phyloP scores from a whole-genome alignment of 1,139 yeast species.

The Hemisphaericaspora lyxosophila region DNA sequence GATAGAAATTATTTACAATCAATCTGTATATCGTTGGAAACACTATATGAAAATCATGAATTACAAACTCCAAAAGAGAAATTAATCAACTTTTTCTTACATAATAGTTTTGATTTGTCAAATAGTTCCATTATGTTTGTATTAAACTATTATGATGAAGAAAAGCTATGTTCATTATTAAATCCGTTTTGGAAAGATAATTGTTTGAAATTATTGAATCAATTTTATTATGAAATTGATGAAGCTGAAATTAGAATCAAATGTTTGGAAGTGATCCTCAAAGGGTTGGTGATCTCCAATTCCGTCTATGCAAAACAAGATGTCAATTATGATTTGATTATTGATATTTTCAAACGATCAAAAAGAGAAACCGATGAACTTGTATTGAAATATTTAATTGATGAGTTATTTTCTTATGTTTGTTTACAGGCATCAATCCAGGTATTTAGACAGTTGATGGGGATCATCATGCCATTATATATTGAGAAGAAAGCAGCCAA shows the following conservation, averaged over 20 bases:
- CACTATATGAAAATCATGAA: slow-evolving; percentile 34
- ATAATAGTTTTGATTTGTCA: slow-evolving; percentile 36
- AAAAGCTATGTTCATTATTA: slow-evolving; percentile 54
- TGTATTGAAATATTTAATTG: slow-evolving; percentile 33
- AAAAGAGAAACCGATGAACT: slow-evolving; percentile 27
- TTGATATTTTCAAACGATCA: slow-evolving; percentile 31
- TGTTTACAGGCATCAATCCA: slow-evolving; percentile 23
- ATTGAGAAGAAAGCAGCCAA: slow-evolving; percentile 4
- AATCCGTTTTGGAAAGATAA: slow-evolving; percentile 54
- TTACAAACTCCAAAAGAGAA: slow-evolving; percentile 47
- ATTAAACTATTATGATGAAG: slow-evolving; percentile 48
- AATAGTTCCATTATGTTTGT: slow-evolving; percentile 40
- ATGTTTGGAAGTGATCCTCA: slow-evolving; percentile 44
- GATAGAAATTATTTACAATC: slow-evolving; percentile 36
- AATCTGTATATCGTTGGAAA: slow-evolving; percentile 37
- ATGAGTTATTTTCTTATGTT: slow-evolving; percentile 30
- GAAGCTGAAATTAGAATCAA: slow-evolving; percentile 33
- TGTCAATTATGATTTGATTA: slow-evolving; percentile 28
- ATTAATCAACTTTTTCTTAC: slow-evolving; percentile 44
- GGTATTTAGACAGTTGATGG: slow-evolving; percentile 22
- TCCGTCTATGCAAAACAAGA: slow-evolving; percentile 25
- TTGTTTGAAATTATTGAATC: slow-evolving; percentile 42
- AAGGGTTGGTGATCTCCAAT: slow-evolving; percentile 40
- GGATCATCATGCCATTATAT: slow-evolving; percentile 16
- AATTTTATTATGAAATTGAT: slow-evolving; percentile 39